Evolutionary conservation across 441 rosid species (phyloP).

Genomic region (Syzygium syzygioides): DNA sequence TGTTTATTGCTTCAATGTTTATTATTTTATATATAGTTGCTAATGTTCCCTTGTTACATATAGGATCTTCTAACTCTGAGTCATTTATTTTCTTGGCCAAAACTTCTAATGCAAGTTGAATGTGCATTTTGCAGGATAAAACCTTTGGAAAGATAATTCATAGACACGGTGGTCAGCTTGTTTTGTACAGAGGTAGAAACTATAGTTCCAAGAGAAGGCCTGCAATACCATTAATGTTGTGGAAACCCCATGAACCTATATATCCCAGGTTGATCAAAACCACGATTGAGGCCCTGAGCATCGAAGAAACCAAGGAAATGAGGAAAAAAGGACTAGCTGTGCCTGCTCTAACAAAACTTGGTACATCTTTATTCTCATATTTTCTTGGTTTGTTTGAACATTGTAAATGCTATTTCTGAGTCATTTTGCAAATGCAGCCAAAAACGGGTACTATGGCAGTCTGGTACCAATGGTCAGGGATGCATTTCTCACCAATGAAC

Average conservation of each 20-base stretch:
- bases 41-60: not conserved
- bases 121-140: conserved; percentile 53
- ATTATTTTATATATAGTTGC: not conserved
- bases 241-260: conserved; percentile 91
- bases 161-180: conserved; percentile 65
- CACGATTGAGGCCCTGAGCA: conserved; percentile 69
- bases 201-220: conserved; percentile 72
- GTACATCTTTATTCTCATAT: conserved; percentile 21
- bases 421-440: conserved; percentile 45
- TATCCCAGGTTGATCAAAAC: conserved; percentile 84
- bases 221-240: conserved; percentile 73
- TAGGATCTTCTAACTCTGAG: not conserved
- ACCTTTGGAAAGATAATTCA: conserved; percentile 71
- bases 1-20: not conserved
- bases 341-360: conserved; percentile 74
- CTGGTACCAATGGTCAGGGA: conserved; percentile 90
- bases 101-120: not conserved
- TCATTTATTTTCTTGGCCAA: not conserved
- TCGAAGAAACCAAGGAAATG: conserved; percentile 79
- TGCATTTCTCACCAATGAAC: conserved; percentile 62
- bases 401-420: not conserved
- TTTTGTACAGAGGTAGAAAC: conserved; percentile 83
- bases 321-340: conserved; percentile 69
- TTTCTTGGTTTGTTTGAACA: not conserved
- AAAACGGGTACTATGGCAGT: conserved; percentile 88